Base-by-base conservation (phyloP, 371 early-diverging fungal genomes). In the Mucor saturninus region DNA sequence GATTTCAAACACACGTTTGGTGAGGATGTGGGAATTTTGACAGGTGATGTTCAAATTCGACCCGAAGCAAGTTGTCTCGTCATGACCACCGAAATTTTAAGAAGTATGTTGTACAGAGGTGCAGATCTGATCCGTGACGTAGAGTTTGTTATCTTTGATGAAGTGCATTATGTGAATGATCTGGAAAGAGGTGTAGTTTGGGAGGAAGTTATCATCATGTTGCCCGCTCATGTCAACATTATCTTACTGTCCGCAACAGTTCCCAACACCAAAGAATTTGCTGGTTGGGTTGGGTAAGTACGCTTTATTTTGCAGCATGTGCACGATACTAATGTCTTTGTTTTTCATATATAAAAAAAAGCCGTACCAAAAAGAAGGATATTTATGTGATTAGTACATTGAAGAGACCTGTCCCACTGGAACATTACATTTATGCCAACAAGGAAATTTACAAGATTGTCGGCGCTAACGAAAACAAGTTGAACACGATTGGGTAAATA, bases 141-240 rank as follows among this genome's bases (percentile, higher is more conserved):
- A 4, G 99, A 98, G 76, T 99, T 95, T 91, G 99, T 99, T 21
- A 95, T 99, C 53, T 99, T 99, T 84, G 99, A 99, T 76, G 99
- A 99, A 82, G 96, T 98, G 15, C 99, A 99, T 73, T 99, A 99
- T 78, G 90, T 99, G 35, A 99, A 98, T 68, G 99, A 99, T 77
- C 58, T 87, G n/a, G 98, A 95, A 88, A 89, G 99, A 66, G 99
- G 99, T 58, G 99, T 99, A 3, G 99, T 99, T 7, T 99, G 99
- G 99, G 99, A 99, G 80, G 99, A 99, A 77, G 98, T 97, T n/a
- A 97, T 99, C 59, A 99, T 99, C 68, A 96, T 99, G 98, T 81
- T 99, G 5, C 99, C 98, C 3, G 86, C 92, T 0, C 97, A 98
- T 73, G 91, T 97, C 5, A 95, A 85, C 13, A 79, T 99, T 14